Evolutionary conservation across 2,329 filamentous ascomycete species (phyloP).

Genomic region (Aspergillus amoenus): DNA sequence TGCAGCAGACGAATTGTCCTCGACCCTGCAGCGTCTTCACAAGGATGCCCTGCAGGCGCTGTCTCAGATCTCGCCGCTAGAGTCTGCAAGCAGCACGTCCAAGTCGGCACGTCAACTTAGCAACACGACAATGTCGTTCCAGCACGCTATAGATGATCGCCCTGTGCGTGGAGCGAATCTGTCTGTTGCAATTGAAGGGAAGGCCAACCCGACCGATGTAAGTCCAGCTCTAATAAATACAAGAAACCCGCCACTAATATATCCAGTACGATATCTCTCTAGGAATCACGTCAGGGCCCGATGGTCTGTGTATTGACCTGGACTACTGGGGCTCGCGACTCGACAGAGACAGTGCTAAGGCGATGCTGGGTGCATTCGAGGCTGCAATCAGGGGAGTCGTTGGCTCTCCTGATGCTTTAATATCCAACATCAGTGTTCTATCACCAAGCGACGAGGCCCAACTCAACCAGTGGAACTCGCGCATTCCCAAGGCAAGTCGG

Average conservation of each 20-base stretch:
- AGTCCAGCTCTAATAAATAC: not conserved
- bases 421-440: not conserved
- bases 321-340: not conserved
- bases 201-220: not conserved
- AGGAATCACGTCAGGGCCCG: not conserved
- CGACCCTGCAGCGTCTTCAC: not conserved
- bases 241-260: not conserved
- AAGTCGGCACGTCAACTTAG: not conserved
- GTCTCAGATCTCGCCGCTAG: not conserved
- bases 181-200: not conserved
- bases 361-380: not conserved
- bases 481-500: not conserved
- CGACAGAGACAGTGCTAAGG: not conserved
- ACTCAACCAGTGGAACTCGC: not conserved
- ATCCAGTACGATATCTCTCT: not conserved
- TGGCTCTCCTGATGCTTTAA: not conserved
- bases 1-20: not conserved
- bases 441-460: not conserved
- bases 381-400: not conserved
- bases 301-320: not conserved
- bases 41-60: not conserved
- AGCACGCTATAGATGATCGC: not conserved
- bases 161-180: not conserved
- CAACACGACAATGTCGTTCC: not conserved
- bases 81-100: not conserved